A percentile compares a stretch with the other conserved stretches of the same genome.
Conservation (phyloP, 306 rosid genomes). For the Citrullus mucosospermus region DNA sequence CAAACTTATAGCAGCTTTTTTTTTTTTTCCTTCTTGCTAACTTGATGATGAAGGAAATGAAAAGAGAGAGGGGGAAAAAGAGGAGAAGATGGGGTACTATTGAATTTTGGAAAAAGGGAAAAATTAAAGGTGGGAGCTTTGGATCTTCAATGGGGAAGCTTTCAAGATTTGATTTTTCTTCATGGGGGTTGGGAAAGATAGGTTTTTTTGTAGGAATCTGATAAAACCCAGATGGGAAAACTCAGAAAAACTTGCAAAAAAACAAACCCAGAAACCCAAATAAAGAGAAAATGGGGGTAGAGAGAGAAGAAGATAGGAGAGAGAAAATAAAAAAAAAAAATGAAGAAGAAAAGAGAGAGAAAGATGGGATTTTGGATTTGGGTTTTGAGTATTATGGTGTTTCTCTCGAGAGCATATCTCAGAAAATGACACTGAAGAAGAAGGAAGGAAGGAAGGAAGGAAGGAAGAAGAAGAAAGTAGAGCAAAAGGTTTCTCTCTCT, state of each 20-base stretch:
- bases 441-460: background rate
- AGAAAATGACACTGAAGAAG: conserved; percentile 76
- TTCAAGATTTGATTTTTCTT: background rate
- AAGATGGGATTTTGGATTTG: background rate
- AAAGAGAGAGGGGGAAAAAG: background rate
- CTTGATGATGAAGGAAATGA: conserved; percentile 11
- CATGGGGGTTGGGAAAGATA: background rate
- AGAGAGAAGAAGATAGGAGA: conserved; percentile 14
- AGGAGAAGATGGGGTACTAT: background rate
- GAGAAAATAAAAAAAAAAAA: background rate
- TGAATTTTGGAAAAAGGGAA: background rate
- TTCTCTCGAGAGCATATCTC: conserved; percentile 40
- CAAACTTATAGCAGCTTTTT: conserved; percentile 2
- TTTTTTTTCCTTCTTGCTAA: conserved; percentile 7
- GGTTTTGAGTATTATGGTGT: conserved; percentile 10
- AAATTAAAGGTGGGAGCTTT: background rate
- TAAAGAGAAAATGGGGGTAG: conserved; percentile 9
- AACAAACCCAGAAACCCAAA: background rate
- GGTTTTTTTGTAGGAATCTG: background rate
- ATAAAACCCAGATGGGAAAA: background rate
- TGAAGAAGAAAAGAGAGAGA: conserved; percentile 12
- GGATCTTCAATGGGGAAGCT: background rate
- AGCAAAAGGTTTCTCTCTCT: conserved; percentile 19
- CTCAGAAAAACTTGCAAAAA: conserved; percentile 1
- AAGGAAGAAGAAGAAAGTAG: background rate